phyloP scores from a whole-genome alignment of 2,329 filamentous ascomycete species.

The Venturiaceae sp. region DNA sequence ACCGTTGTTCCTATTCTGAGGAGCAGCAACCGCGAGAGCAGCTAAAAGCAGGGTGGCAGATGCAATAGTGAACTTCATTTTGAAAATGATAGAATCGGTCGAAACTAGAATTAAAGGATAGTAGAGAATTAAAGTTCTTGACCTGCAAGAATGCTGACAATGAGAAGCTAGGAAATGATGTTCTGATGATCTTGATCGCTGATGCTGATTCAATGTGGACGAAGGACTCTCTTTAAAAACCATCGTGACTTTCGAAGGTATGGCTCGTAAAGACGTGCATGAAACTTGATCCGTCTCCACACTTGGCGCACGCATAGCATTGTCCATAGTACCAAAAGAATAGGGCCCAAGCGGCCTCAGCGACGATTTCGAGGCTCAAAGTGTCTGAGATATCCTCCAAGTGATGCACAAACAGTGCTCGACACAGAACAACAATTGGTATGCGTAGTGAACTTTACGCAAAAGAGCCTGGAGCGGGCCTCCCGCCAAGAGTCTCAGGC shows the following conservation, averaged over 20 bases:
- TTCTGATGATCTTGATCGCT: not conserved
- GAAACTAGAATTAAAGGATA: not conserved
- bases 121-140: slow-evolving; percentile 1
- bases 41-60: not conserved
- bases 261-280: not conserved
- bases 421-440: not conserved
- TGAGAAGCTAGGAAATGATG: not conserved
- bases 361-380: not conserved
- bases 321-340: not conserved
- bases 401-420: not conserved
- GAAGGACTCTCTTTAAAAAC: not conserved
- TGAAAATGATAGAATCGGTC: not conserved
- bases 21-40: not conserved
- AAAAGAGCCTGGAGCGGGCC: not conserved
- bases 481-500: not conserved
- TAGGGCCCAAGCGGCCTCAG: not conserved
- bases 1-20: slow-evolving; percentile 4
- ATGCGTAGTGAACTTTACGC: too few species aligned
- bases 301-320: not conserved
- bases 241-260: not conserved
- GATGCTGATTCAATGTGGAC: not conserved
- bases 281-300: not conserved
- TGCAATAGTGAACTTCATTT: slow-evolving; percentile 2
- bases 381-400: not conserved
- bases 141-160: slow-evolving; percentile 1